Base-by-base conservation (phyloP, 2,329 filamentous ascomycete genomes). In the Alternaria panax region DNA sequence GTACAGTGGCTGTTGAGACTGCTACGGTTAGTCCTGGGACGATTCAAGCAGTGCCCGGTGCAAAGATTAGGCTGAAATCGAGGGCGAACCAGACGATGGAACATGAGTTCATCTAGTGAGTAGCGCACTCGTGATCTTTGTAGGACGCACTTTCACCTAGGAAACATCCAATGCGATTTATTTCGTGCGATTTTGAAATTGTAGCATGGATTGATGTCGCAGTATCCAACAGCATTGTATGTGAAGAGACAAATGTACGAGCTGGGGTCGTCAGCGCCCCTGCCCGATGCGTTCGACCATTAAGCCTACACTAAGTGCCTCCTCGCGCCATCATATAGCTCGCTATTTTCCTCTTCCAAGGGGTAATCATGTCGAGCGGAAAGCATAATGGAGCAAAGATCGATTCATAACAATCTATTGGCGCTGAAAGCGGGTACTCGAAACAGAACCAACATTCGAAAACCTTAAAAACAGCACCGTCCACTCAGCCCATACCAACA, bases 51-150 rank as follows among this genome's bases (percentile, higher is more conserved):
- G 28, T 30, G 9, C 2, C 28, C 12, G 28, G 28, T 30, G 28
- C 9, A 11, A 30, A 12, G 28, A 30, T 30, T 11, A 30, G 28
- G 36, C 6, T 56, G 46, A 46, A 56, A 3, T 51, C 54, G 1
- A 20, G 20, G 28, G 54, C 28, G 16, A 14, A 43, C 4, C 41
- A 54, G 30, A 51, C 53, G 12, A 48, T 27, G 34, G 28, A 54
- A 7, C 42, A 54, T 12, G 25, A 58, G 3, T 58, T 58, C n/a
- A 30, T 18, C 9, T 46, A 25, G 43, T 47, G 18, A 47, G 43
- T 27, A 6, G 7, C n/a, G 18, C 28, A 11, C 2, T 45, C n/a
- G 4, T 46, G 34, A 36, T 36, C 16, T 8, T 36, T 6, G 5
- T 36, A n/a, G 6, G 6, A 36, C 16, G 34, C 16, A 38, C 36